Conservation (phyloP, 1,284 basidiomycete genomes). For the Cutaneotrichosporon sp. region DNA sequence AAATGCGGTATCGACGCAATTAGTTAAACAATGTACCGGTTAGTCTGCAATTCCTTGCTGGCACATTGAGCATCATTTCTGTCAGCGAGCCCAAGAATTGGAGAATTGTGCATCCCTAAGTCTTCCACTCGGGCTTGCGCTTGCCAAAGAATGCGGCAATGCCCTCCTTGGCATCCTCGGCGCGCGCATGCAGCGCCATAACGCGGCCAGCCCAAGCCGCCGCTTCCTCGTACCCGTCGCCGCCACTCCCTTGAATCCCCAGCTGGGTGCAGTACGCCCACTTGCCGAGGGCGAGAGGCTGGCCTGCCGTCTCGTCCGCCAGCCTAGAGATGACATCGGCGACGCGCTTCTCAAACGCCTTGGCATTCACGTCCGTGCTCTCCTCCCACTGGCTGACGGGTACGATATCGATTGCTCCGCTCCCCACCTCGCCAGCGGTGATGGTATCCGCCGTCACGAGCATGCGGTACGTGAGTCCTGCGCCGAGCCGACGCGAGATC, state of each 20-base stretch:
- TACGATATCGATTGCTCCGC: constrained; percentile 20
- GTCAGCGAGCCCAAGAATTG: no score
- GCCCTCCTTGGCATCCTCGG: constrained; percentile 26
- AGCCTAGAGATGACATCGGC: constrained; percentile 17
- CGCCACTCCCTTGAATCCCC: constrained; percentile 15
- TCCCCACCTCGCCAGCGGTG: constrained; percentile 15
- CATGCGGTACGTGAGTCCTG: constrained; percentile 24
- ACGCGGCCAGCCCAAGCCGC: constrained; percentile 22
- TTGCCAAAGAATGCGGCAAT: constrained; percentile 25
- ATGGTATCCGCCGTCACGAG: constrained; percentile 24
- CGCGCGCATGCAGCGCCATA: constrained; percentile 27
- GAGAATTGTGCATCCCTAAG: constrained; percentile 6
- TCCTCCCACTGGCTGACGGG: constrained; percentile 19
- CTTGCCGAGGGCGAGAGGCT: constrained; percentile 25
- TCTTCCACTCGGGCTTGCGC: constrained; percentile 24
- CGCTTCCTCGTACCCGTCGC: constrained; percentile 27
- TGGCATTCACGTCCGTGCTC: constrained; percentile 13
- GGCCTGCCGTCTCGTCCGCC: constrained; percentile 16
- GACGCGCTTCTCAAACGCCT: constrained; percentile 18
- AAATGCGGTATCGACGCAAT: no score
- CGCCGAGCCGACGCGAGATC: constrained; percentile 20
- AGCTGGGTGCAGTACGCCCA: constrained; percentile 29
- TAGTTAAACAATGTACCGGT: no score
- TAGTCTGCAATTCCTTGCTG: no score
- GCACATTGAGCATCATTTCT: no score